Base-by-base conservation (phyloP, 2,329 filamentous ascomycete species). In the Stemphylium beticola region DNA sequence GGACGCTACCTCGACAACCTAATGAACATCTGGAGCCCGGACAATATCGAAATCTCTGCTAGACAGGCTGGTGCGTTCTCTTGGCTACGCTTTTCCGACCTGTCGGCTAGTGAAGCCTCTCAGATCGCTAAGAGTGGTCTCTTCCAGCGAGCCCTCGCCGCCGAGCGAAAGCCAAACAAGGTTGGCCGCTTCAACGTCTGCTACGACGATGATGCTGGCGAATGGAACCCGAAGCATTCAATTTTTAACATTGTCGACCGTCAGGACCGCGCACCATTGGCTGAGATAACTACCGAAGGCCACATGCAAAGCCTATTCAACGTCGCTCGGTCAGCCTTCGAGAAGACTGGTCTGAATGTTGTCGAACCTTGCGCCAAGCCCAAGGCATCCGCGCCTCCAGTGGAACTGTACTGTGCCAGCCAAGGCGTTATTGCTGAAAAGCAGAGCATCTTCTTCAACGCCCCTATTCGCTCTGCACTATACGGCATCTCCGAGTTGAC, bases 1-100 rank as follows among this genome's bases (percentile, higher is more conserved):
- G 87, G 84, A 65, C 91, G 89, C 72, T 92, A 89, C 61, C 77
- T 98, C 18, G 79, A 85, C 29, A 87, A 96, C 62, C 78, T 96
- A 76, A 88, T 98, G 87, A 97, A 96, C 69, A 87, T 99, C 47
- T 99, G 91, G 87, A 86, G 87, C 1, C 88, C 91, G 0, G 87
- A 93, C 44, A 86, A 97, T 65, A 84, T 97, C 38, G 82, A 83
- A 11, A 79, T 85, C 42, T 91, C 86, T 61, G 76, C 83, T 10
- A 79, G 82, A 18, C 82, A 83, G 0, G 81, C 83, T 44, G 84
- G 86, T 12, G 83, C 87, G 2, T 98, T 98, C 75, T 93, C 93
- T 0, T 99, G 92, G 87, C 82, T 98, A 55, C 87, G 92, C 4
- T 96, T 99, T 67, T 85, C 90, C 3, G 91, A 96, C 65, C 81